These are phyloP conservation scores for Earliella scabrosa DNA, from an alignment of 1,284 basidiomycete genomes.

Conservation along the genomic window DNA sequence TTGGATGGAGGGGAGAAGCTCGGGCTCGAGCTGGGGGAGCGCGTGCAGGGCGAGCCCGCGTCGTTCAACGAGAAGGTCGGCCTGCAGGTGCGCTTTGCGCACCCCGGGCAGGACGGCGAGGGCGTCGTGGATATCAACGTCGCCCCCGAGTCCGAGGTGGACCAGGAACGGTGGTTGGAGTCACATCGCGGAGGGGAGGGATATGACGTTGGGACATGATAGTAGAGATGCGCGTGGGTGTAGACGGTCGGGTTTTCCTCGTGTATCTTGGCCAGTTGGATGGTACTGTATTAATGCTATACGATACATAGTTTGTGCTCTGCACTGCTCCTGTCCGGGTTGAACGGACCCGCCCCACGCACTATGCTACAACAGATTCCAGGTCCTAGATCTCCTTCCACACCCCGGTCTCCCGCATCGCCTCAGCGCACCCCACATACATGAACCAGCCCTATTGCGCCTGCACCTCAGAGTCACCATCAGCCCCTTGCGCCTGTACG, in stretches of 20 bases:
- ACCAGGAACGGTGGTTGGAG: background rate
- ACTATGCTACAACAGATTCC: slow-evolving; percentile 4
- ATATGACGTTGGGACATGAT: slow-evolving; percentile 20
- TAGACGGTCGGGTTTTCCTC: no score
- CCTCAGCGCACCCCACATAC: no score
- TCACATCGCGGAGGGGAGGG: slow-evolving; percentile 15
- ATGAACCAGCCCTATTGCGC: no score
- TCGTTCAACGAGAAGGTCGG: slow-evolving; percentile 32
- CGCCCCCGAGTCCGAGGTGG: slow-evolving; percentile 3
- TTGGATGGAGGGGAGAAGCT: slow-evolving; percentile 20
- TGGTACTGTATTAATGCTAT: slow-evolving; percentile 19
- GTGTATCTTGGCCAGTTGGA: slow-evolving; percentile 26
- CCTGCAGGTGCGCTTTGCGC: slow-evolving; percentile 9
- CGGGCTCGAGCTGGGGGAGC: slow-evolving; percentile 26
- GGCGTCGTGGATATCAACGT: slow-evolving; percentile 23
- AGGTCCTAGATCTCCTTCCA: background rate
- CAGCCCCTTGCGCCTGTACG: no score
- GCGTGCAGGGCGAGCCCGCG: slow-evolving; percentile 27
- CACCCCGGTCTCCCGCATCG: background rate
- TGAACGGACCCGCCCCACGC: slow-evolving; percentile 13
- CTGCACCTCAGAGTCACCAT: background rate
- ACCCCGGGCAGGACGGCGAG: slow-evolving; percentile 2
- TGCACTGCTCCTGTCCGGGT: slow-evolving; percentile 11
- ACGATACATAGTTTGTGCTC: slow-evolving; percentile 15
- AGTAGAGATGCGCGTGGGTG: no score